Base-by-base conservation (phyloP, 179 eudicot genomes). In the Silene vulgaris region DNA sequence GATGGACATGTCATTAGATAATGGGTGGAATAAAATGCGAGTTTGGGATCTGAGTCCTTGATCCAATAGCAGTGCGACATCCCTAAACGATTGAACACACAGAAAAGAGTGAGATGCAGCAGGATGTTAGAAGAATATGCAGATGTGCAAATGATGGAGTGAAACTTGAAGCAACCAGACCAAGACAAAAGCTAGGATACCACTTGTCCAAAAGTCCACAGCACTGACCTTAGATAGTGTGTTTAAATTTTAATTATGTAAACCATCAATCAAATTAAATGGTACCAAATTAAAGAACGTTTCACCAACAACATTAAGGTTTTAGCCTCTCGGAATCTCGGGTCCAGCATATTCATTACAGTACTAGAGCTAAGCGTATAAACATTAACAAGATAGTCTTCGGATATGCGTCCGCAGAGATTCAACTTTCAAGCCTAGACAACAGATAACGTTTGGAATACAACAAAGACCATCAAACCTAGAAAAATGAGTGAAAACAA, bases 1-100 rank as follows among this genome's bases (percentile, higher is more conserved):
- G 13, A 95, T 84, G 70, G 99, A 77, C 84, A 82, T 83, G 74
- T 95, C 97, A 84, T 95, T 95, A 29, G 97, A 87, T 60, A 95
- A 80, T 40, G 99, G 99, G 78, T 95, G 99, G 90, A 95, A 95
- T 78, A 95, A 76, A 74, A 93, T 87, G 81, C 80, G 80, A 17
- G 81, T 88, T 65, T 87, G 90, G 68, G 82, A 62, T 85, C 81
- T 89, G 71, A 95, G 85, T 74, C 95, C 90, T 86, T 95, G 91
- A 78, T 95, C 99, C 84, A 95, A 72, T 82, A 95, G 74, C 72
- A 95, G 84, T 0, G 93, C 87, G 57, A 92, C 95, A 75, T 82
- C 71, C 90, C 98, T 94, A 87, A 75, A 77, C 68, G 80, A 74
- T 77, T 71, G 60, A 65, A 80, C 71, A 13, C 2, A 52, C 26